A percentile compares a stretch with the other conserved stretches of the same genome.
Evolutionary conservation across 1,139 yeast genomes (phyloP).

Genomic region (Candida pseudoviswanathii): DNA sequence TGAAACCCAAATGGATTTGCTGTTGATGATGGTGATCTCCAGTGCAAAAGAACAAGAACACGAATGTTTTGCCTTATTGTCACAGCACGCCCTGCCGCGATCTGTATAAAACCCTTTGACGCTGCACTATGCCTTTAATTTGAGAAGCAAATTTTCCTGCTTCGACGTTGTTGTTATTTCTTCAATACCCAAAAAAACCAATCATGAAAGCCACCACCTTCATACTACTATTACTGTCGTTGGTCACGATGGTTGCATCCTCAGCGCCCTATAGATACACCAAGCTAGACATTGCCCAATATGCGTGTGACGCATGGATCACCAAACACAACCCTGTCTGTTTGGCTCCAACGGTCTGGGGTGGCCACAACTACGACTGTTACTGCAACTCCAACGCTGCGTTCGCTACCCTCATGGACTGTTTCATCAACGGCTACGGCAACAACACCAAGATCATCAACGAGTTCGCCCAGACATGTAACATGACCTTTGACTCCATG

Average conservation of each 20-base stretch:
- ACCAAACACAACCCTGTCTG: slow-evolving; percentile 8
- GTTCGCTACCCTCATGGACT: slow-evolving; percentile 21
- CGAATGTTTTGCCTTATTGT: too few species aligned
- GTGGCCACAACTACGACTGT: slow-evolving; percentile 15
- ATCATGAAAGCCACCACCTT: neutral
- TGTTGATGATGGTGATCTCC: too few species aligned
- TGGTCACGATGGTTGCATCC: neutral
- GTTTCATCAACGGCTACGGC: slow-evolving; percentile 17
- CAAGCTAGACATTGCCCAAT: slow-evolving; percentile 8
- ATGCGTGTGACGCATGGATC: slow-evolving; percentile 12
- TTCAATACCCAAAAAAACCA: neutral
- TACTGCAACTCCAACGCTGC: slow-evolving; percentile 20
- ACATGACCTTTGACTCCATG: slow-evolving; percentile 8
- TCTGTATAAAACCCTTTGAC: neutral
- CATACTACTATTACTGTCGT: neutral
- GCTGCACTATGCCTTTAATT: neutral
- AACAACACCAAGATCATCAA: slow-evolving; percentile 18
- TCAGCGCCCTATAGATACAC: slow-evolving; percentile 2
- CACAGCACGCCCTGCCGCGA: too few species aligned
- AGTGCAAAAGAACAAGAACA: too few species aligned
- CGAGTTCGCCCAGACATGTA: slow-evolving; percentile 18
- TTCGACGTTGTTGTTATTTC: neutral
- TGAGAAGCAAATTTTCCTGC: neutral
- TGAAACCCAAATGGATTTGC: neutral
- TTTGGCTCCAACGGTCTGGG: slow-evolving; percentile 6